Evolutionary conservation across 2,329 filamentous ascomycete species (phyloP), one percentile per base, ranked within the genome.

Genomic region (Paraconiothyrium sp.): DNA sequence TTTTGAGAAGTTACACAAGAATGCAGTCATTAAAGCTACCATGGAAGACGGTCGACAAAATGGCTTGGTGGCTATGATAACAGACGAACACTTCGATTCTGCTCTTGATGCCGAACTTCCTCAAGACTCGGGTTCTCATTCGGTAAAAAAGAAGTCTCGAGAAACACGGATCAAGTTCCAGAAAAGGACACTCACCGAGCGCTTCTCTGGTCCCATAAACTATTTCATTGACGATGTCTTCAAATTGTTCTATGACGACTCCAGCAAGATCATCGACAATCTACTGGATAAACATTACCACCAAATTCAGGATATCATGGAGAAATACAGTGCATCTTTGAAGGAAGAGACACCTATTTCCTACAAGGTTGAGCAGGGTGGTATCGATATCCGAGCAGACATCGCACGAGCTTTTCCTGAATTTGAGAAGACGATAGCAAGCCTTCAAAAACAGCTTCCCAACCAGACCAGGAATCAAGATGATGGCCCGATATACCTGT

Each of bases 171-270:
- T 65, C 30, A 60, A 60, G 16, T 71, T 65, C 16, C 64, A 69
- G 41, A 70, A 64, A 50, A 35, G 59, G 1, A 27, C 14, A 2
- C 32, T 70, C 24, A 11, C 35, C 7, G 48, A 58, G 1, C 48
- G 57, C 4, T 59, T 70, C 35, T 30, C 66, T 1, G 43, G 49
- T 11, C 37, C 41, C 1, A 41, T 57, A 2, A 54, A 34, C 8
- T 66, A 70, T 39, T 61, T 68, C n/a, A 59, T 68, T 11, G 64
- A 67, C 32, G n/a, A n/a, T 8, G 11, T 58, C 13, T 46, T 64
- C 16, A 54, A 58, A 34, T n/a, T 49, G 3, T 66, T 68, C 32
- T 55, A 65, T 9, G 11, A 46, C 1, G 56, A 67, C 16, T 51
- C 64, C 16, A 54, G 64, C 35, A 57, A 51, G 6, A 20, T 4